Percentiles rank a stretch among this genome's conserved stretches.
Conservation (phyloP, 768 basidiomycete genomes). For the Asterophora lycoperdoides region DNA sequence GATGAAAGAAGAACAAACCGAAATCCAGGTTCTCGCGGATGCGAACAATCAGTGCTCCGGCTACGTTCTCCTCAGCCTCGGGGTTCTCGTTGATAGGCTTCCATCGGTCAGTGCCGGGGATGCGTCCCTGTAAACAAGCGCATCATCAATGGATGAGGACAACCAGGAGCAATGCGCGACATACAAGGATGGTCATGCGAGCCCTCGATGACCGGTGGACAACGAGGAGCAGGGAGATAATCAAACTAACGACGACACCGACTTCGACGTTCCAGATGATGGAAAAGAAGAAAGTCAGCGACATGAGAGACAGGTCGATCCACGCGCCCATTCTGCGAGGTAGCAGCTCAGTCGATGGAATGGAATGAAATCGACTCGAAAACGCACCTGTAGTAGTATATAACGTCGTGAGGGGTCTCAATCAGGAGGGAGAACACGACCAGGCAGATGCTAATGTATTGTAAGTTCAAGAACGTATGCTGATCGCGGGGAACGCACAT, state of each 20-base stretch:
- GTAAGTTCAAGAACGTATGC: neutral
- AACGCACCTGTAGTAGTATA: conserved; percentile 77
- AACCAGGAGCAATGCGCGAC: conserved; percentile 19
- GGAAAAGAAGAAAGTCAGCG: conserved; percentile 81
- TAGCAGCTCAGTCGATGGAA: neutral
- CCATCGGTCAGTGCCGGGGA: conserved; percentile 88
- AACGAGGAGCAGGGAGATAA: conserved; percentile 84
- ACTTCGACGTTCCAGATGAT: conserved; percentile 91
- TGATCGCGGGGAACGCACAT: conserved; percentile 50
- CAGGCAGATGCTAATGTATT: conserved; percentile 62
- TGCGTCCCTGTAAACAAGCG: conserved; percentile 62
- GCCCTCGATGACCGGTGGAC: conserved; percentile 86
- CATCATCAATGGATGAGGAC: neutral
- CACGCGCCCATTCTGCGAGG: conserved; percentile 77
- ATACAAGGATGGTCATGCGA: conserved; percentile 85
- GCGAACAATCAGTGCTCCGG: conserved; percentile 82
- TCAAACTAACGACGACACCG: conserved; percentile 84
- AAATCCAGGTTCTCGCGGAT: conserved; percentile 92
- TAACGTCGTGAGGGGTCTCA: conserved; percentile 84
- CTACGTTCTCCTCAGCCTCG: conserved; percentile 73
- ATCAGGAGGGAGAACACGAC: conserved; percentile 81
- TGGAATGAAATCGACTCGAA: neutral
- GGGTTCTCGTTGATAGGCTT: conserved; percentile 86
- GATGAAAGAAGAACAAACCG: conserved; percentile 40
- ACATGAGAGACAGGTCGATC: conserved; percentile 85